A percentile compares a stretch with the other conserved stretches of the same genome.
Evolutionary conservation across 2,329 filamentous ascomycete genomes (phyloP).

Genomic region (Dactylonectria macrodidyma): DNA sequence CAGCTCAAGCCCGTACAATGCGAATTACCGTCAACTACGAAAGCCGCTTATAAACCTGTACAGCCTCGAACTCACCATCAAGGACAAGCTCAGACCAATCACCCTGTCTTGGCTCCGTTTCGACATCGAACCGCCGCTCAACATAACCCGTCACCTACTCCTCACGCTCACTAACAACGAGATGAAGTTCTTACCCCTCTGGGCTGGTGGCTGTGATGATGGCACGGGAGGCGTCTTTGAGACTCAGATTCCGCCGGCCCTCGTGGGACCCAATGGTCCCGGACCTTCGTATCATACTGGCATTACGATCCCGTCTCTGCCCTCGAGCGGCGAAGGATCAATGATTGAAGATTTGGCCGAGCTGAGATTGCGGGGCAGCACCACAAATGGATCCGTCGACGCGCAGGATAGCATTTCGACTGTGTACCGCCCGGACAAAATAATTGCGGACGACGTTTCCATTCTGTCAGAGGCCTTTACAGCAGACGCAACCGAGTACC

Average conservation of each 20-base stretch:
- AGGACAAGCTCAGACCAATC: conserved; percentile 39
- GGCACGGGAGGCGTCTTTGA: conserved; percentile 66
- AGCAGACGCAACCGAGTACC: conserved; percentile 50
- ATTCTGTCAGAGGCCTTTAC: conserved; percentile 56
- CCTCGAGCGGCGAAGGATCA: conserved; percentile 54
- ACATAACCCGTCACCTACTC: conserved; percentile 61
- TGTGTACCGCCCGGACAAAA: conserved; percentile 49
- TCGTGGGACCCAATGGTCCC: conserved; percentile 62
- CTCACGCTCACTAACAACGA: conserved; percentile 70
- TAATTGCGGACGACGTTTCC: conserved; percentile 54
- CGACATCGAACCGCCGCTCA: conserved; percentile 53
- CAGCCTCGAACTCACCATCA: conserved; percentile 42
- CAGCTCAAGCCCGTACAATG: neutral
- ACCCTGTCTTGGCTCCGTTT: conserved; percentile 45
- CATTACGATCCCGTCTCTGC: conserved; percentile 52
- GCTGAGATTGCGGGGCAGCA: conserved; percentile 52
- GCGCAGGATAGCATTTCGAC: conserved; percentile 59
- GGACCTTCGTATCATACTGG: conserved; percentile 65
- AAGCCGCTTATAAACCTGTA: conserved; percentile 40
- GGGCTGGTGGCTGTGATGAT: conserved; percentile 72
- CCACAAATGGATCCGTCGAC: conserved; percentile 54
- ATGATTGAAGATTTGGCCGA: conserved; percentile 54
- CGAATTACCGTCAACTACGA: neutral
- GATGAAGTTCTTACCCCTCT: conserved; percentile 74
- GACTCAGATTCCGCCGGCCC: conserved; percentile 56